phyloP scores from a whole-genome alignment of 2,329 filamentous ascomycete species.

The Calonectria henricotiae region DNA sequence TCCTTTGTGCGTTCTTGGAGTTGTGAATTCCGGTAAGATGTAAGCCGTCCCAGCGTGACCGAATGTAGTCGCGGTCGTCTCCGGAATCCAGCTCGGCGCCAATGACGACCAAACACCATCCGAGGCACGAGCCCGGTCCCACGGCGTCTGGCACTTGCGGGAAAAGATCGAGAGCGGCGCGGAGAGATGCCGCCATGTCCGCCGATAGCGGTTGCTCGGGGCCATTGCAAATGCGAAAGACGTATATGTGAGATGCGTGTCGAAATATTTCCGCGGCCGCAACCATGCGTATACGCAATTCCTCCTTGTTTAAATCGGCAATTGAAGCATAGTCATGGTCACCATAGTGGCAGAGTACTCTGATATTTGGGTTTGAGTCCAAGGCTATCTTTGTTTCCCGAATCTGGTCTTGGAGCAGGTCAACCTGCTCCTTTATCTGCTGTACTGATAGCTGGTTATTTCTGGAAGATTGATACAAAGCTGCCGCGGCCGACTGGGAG shows the following conservation, averaged over 20 bases:
- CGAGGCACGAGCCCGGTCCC: conserved; percentile 4
- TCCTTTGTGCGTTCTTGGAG: conserved; percentile 13
- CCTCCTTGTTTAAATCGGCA: conserved; percentile 1
- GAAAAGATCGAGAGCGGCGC: conserved; percentile 4
- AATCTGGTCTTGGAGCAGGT: conserved; percentile 1
- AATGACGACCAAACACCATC: conserved; percentile 7
- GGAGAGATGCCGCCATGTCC: neutral
- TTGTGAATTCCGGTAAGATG: conserved; percentile 11
- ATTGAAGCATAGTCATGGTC: conserved; percentile 11
- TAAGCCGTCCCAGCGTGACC: conserved; percentile 8
- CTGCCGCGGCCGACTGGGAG: neutral
- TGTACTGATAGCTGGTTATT: neutral
- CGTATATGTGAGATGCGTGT: conserved; percentile 11
- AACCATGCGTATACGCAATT: conserved; percentile 7
- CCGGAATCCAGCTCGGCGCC: conserved; percentile 5
- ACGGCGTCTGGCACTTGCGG: conserved; percentile 12
- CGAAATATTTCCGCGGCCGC: conserved; percentile 3
- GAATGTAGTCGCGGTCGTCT: conserved; percentile 11
- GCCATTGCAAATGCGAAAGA: neutral
- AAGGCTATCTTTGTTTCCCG: neutral
- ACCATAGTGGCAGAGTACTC: neutral
- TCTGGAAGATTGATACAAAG: neutral
- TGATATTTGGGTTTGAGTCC: neutral
- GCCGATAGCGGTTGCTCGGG: conserved; percentile 5
- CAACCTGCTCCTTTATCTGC: neutral